phyloP scores from a whole-genome alignment of 2,329 filamentous ascomycete species.

The Aspergillus sp. region DNA sequence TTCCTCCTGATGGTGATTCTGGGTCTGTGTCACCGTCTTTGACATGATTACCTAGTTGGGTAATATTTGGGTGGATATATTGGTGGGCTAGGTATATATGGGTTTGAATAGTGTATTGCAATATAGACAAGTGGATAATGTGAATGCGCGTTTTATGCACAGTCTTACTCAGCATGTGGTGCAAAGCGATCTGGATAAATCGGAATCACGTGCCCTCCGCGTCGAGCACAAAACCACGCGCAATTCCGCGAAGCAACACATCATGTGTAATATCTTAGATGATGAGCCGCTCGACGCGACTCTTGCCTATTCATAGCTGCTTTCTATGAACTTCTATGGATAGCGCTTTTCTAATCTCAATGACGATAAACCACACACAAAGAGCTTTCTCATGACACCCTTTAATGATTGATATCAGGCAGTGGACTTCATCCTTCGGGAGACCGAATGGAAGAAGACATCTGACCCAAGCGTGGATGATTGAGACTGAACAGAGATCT shows the following conservation, averaged over 20 bases:
- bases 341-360: conserved; percentile 32
- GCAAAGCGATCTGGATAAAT: too few species aligned
- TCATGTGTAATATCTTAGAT: not conserved
- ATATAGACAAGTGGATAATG: not conserved
- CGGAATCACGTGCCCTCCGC: not conserved
- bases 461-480: conserved; percentile 36
- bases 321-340: too few species aligned
- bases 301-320: not conserved
- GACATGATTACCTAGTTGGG: too few species aligned
- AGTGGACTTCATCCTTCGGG: conserved; percentile 41
- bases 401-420: conserved; percentile 19
- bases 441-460: conserved; percentile 42
- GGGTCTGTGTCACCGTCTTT: too few species aligned
- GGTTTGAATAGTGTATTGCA: not conserved
- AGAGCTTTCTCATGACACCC: conserved; percentile 45
- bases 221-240: not conserved
- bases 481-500: conserved; percentile 53
- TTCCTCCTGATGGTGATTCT: too few species aligned
- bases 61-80: too few species aligned
- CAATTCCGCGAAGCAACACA: not conserved
- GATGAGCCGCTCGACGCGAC: not conserved
- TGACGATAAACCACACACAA: conserved; percentile 43
- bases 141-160: not conserved
- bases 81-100: too few species aligned
- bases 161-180: too few species aligned